Base-by-base conservation (phyloP, 768 basidiomycete genomes). In the Boletus speciosus region DNA sequence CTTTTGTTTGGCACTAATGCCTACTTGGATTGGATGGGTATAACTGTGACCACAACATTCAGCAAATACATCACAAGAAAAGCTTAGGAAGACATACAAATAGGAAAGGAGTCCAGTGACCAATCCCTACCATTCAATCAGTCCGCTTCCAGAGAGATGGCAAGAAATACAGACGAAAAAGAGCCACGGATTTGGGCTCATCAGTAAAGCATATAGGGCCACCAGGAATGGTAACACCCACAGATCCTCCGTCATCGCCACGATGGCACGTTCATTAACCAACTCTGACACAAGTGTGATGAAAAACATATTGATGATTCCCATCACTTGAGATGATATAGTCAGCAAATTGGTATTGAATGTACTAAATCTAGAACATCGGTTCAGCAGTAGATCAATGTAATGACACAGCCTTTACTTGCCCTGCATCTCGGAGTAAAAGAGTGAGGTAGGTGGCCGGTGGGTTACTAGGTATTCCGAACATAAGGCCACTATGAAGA, bases 211-310 rank as follows among this genome's bases (percentile, higher is more conserved):
- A 54, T 80, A 81, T 15, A 84, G 52, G 0, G 81, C 82, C 29
- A 87, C 71, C 46, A 86, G 67, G 69, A 84, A 83, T 3, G 84
- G 82, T 15, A 87, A 68, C 0, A 74, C 66, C 86, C 86, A 88
- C 4, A 84, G 31, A 56, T 83, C 76, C 54, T 81, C 75, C 42
- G 73, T 64, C 74, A 81, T 79, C 1, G 84, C 71, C 15, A 83
- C 75, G 27, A 79, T 67, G 2, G 81, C 70, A n/a, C 84, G 73
- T 19, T 83, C 79, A 57, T 82, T 72, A 23, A 85, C 66, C 3
- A 66, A 65, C 54, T 84, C 82, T 3, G 83, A 83, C 12, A 80
- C 51, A 31, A 81, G 59, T 0, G 81, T 75, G 37, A 84, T 72
- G 25, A 65, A 54, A 32, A 81, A 74, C 76, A 83, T 83, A 8